These are phyloP conservation scores for Iberis amara DNA, from an alignment of 441 rosid genomes.

Conservation along the genomic window DNA sequence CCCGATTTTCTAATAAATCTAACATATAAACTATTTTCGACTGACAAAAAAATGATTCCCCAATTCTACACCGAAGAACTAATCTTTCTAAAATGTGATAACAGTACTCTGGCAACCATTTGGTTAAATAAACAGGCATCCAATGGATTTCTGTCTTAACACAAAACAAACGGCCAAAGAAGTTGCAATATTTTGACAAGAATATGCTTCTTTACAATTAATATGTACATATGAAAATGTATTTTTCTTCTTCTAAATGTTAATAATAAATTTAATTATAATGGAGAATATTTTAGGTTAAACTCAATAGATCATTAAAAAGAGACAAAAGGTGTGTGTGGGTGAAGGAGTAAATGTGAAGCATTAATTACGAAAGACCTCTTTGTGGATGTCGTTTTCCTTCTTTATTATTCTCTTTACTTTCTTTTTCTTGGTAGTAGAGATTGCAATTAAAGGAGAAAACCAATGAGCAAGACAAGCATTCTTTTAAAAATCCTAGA, in stretches of 20 bases:
- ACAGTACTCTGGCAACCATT: too few relatives aligned
- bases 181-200: not conserved
- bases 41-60: too few relatives aligned
- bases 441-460: constrained; percentile 14
- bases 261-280: too few relatives aligned
- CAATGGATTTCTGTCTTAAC: constrained; percentile 13
- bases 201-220: not conserved
- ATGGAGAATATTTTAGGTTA: not conserved
- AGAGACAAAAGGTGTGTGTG: constrained; percentile 31
- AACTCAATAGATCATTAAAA: constrained; percentile 13
- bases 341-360: constrained; percentile 35
- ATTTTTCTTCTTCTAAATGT: too few relatives aligned
- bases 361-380: constrained; percentile 27
- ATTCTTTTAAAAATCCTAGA: constrained; percentile 28
- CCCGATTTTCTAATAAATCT: too few relatives aligned
- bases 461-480: constrained; percentile 23
- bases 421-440: constrained; percentile 24
- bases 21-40: too few relatives aligned
- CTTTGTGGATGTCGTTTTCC: constrained; percentile 33
- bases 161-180: constrained; percentile 16
- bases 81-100: too few relatives aligned
- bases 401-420: constrained; percentile 19
- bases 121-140: too few relatives aligned
- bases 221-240: not conserved
- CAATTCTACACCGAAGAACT: too few relatives aligned